phyloP scores from a whole-genome alignment of 2,329 filamentous ascomycete genomes.

The Aspergillus glaucus region DNA sequence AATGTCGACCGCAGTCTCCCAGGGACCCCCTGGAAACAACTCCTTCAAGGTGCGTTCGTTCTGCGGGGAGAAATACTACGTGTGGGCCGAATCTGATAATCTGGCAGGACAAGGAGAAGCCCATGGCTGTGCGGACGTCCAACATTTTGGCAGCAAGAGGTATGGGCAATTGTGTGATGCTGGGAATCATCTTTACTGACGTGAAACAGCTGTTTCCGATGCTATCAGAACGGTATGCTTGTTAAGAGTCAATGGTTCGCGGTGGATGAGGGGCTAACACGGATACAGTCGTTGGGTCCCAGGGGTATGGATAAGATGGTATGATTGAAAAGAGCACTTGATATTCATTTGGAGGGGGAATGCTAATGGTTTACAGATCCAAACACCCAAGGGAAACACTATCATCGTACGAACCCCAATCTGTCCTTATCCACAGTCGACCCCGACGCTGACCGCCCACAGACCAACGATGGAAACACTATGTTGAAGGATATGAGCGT shows the following conservation, averaged over 20 bases:
- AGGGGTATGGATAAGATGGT: conserved; percentile 98
- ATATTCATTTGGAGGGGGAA: not conserved
- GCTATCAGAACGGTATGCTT: conserved; percentile 74
- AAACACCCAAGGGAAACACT: conserved; percentile 91
- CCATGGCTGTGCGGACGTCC: conserved; percentile 86
- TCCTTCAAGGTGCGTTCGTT: conserved; percentile 55
- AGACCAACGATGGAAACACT: conserved; percentile 96
- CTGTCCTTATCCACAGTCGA: conserved; percentile 1
- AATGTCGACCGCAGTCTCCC: conserved; percentile 47
- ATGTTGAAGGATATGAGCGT: conserved; percentile 99
- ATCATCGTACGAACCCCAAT: conserved; percentile 60
- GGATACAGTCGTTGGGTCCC: conserved; percentile 69
- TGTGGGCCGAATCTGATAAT: conserved; percentile 36
- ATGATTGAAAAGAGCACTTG: conserved; percentile 12
- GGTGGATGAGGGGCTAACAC: conserved; percentile 35
- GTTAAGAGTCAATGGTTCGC: conserved; percentile 4
- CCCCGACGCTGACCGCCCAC: conserved; percentile 24
- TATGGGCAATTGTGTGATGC: conserved; percentile 33
- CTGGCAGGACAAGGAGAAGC: conserved; percentile 84
- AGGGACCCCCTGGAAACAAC: conserved; percentile 51
- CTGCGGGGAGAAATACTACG: conserved; percentile 15
- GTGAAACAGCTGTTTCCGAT: conserved; percentile 77
- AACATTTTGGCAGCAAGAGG: conserved; percentile 97
- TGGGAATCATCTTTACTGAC: conserved; percentile 19
- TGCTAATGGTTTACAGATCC: conserved; percentile 54